Base-by-base conservation (phyloP, 2,329 filamentous ascomycete genomes). In the Colletotrichum scovillei region DNA sequence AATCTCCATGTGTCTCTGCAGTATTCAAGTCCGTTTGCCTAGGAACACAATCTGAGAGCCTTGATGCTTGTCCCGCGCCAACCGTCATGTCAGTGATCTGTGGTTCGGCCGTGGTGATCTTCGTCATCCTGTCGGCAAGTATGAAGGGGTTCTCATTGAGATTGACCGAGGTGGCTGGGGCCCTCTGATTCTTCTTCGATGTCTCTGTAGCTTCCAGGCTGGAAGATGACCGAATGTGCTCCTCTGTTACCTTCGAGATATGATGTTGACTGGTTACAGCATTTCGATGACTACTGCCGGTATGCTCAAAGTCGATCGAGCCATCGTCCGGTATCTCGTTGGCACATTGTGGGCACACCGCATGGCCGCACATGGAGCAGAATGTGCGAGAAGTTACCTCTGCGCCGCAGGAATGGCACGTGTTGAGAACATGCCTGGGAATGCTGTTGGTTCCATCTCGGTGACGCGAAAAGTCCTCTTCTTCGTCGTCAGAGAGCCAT, bases 391-490 rank as follows among this genome's bases (percentile, higher is more conserved):
- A 79, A 57, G 77, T 80, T 49, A 86, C 82, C 53, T 79, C 80
- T 57, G 83, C 82, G 14, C 84, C 84, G 75, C 88, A 91, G 11
- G 87, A 79, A 75, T 90, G 88, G 73, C 88, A 90, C 30, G 85
- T 78, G 65, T 82, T 84, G 53, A 78, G 77, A 56, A 74, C 78
- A 70, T 76, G 74, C 72, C 69, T 77, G 67, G 77, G 76, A 67
- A 75, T 78, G 74, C 78, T 76, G 70, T 80, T 81, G 57, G 72
- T 70, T 7, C 81, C 81, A 77, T 82, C 81, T 73, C 79, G 78
- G 4, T 67, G 62, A n/a, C 63, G 73, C 65, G 65, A 72, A 26
- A 56, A 59, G 49, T 72, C 71, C 57, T 77, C 74, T 32, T 77
- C 75, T 74, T 81, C 81, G n/a, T 83, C 81, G 52, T 86, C 84